Base-by-base conservation (phyloP, 2,329 filamentous ascomycete species). In the Xylaria sp. region DNA sequence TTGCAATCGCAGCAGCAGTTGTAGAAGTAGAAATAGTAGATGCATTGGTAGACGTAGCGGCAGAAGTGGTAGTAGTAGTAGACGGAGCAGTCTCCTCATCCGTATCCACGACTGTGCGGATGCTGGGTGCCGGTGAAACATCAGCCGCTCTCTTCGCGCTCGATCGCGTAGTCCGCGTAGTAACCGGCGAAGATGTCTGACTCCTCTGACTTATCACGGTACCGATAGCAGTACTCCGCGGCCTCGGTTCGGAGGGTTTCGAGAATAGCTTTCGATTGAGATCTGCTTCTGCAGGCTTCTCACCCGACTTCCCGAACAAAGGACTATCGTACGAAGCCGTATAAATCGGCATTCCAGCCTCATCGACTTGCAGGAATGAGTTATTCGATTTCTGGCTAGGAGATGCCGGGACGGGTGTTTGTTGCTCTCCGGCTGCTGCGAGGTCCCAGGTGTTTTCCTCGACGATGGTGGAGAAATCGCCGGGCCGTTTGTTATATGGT, bases 361-460 rank as follows among this genome's bases (percentile, higher is more conserved):
- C 54, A 0, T 46, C 25, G 12, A 49, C 35, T 15, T 17, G 49
- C 2, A 52, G 59, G n/a, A 54, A 49, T 17, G 35, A 12, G 4
- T 31, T 19, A 6, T 21, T 56, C 5, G 47, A 21, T 40, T 52
- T 60, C 17, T 40, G 49, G n/a, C 37, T 51, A 6, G 57, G 51
- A 31, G 62, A 61, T 3, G 28, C 19, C 19, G 60, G 66, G 12
- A 49, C 55, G 2, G 71, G 68, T 11, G 65, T 46, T 38, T 62
- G 60, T 38, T 69, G 65, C 21, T 66, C 72, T 53, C 76, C 60
- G 4, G 78, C 69, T 63, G 76, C 74, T 0, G 74, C 72, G 1
- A 82, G 68, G 14, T 84, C 81, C 66, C 75, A 77, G 0, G 78
- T 79, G 23, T 80, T 81, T 62, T 85, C 83, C 65, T 85, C 82